phyloP scores from a whole-genome alignment of 164 flowering plant species.

The Macadamia integrifolia region DNA sequence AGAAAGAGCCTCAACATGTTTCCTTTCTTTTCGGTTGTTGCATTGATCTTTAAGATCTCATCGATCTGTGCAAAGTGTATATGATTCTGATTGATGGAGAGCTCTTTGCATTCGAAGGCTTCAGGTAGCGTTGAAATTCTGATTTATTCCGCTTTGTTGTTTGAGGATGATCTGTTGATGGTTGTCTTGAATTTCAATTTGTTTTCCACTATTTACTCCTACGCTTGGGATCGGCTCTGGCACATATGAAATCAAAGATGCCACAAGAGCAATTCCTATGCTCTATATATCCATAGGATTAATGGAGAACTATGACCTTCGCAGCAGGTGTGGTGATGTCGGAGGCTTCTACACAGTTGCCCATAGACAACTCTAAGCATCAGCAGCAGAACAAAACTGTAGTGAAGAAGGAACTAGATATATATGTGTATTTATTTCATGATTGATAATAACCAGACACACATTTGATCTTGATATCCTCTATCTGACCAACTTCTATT shows the following conservation, averaged over 20 bases:
- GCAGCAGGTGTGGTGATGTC: too few relatives aligned
- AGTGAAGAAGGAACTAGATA: background rate
- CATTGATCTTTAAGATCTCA: background rate
- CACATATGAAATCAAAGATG: too few relatives aligned
- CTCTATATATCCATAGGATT: too few relatives aligned
- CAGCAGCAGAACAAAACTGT: too few relatives aligned
- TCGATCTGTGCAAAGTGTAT: constrained; percentile 41
- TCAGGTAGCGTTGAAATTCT: constrained; percentile 36
- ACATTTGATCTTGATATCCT: background rate
- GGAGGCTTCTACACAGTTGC: too few relatives aligned
- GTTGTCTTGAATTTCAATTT: background rate
- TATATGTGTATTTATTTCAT: constrained; percentile 9
- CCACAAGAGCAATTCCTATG: background rate
- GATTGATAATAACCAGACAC: constrained; percentile 14
- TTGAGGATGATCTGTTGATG: too few relatives aligned
- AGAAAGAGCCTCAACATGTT: too few relatives aligned
- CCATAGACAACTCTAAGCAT: too few relatives aligned
- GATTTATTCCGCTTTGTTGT: background rate
- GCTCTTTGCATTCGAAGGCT: constrained; percentile 42
- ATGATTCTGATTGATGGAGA: constrained; percentile 57
- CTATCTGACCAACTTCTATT: constrained; percentile 22
- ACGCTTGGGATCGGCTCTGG: background rate
- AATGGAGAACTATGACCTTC: too few relatives aligned
- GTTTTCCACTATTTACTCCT: too few relatives aligned
- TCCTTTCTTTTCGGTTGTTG: too few relatives aligned